Conservation (phyloP, 495 filamentous ascomycete genomes). For the Immersiella caudata region DNA sequence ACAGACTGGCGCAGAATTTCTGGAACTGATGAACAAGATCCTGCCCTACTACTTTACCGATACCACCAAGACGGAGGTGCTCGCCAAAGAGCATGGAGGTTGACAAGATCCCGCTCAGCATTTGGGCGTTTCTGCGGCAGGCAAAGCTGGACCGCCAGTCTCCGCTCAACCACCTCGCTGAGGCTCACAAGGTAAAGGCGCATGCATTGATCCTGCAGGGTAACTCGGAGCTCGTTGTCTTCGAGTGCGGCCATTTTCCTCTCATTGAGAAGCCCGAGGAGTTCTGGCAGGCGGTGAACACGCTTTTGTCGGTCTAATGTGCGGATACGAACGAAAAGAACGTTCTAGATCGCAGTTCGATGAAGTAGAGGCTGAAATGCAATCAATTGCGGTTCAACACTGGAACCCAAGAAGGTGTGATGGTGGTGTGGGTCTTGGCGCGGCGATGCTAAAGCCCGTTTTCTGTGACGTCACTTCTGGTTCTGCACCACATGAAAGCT, state of each 20-base stretch:
- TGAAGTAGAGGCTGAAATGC: background rate
- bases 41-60: constrained; percentile 15
- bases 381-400: background rate
- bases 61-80: background rate
- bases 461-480: background rate
- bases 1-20: constrained; percentile 2
- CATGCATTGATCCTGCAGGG: background rate
- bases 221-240: constrained; percentile 2
- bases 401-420: background rate
- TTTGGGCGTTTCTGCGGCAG: constrained; percentile 6
- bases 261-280: constrained; percentile 4
- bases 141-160: background rate
- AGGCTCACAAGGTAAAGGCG: constrained; percentile 2
- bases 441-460: background rate
- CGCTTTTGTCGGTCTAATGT: background rate
- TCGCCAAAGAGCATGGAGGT: background rate
- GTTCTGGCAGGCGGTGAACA: constrained; percentile 7
- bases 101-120: constrained; percentile 3
- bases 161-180: background rate
- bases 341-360: background rate
- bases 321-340: background rate
- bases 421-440: background rate
- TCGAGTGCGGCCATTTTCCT: constrained; percentile 14
- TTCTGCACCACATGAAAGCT: background rate
- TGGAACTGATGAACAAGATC: background rate